Evolutionary conservation across 257 asterid genomes (phyloP).

Genomic region (Solanum verrucosum): DNA sequence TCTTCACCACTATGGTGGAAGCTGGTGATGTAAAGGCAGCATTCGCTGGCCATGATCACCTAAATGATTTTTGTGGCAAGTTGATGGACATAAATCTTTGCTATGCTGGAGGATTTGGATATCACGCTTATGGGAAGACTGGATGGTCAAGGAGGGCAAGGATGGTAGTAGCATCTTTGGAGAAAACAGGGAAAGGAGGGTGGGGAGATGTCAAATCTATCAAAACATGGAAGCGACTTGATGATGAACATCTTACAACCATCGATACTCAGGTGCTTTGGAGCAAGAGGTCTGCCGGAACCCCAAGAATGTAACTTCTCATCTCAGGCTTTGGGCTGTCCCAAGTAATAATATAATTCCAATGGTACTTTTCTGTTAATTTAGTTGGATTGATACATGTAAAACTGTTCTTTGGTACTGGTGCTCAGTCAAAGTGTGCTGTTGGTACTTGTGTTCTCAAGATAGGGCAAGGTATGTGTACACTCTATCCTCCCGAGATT

Average conservation of each 20-base stretch:
- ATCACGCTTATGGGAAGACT: conserved; percentile 90
- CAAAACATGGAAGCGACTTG: conserved; percentile 85
- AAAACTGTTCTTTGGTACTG: background rate
- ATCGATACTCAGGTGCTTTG: conserved; percentile 76
- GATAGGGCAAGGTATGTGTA: background rate
- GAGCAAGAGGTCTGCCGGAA: conserved; percentile 41
- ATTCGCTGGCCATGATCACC: conserved; percentile 88
- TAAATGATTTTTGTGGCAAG: conserved; percentile 88
- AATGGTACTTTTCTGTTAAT: background rate
- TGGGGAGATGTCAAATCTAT: conserved; percentile 80
- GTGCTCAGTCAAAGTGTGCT: background rate
- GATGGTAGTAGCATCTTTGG: conserved; percentile 71
- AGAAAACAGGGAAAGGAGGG: conserved; percentile 52
- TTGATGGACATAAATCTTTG: conserved; percentile 59
- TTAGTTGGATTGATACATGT: background rate
- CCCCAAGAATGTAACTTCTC: background rate
- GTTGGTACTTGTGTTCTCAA: background rate
- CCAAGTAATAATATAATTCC: background rate
- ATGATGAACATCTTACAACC: conserved; percentile 51
- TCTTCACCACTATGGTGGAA: conserved; percentile 73
- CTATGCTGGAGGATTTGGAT: conserved; percentile 95
- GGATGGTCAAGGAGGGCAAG: conserved; percentile 99
- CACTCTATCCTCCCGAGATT: background rate
- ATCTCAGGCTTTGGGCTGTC: background rate
- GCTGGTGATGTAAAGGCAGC: conserved; percentile 92